Evolutionary conservation across 495 filamentous ascomycete genomes (phyloP), one percentile per base, ranked within the genome.

Genomic region (Hypoxylon fragiforme): DNA sequence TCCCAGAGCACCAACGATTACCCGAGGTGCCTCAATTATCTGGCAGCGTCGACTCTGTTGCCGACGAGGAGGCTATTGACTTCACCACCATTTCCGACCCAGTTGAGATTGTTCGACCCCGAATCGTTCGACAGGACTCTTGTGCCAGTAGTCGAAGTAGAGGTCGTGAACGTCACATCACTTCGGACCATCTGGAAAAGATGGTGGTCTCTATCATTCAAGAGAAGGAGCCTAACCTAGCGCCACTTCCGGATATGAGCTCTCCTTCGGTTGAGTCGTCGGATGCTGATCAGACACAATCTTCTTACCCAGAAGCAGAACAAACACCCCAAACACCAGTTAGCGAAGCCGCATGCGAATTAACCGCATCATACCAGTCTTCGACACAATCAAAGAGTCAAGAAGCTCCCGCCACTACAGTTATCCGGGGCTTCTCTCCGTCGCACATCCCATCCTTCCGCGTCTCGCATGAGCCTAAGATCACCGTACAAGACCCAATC

Each of bases 351-450:
- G 38, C 64, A 2, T 64, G 57, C 60, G 60, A 66, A 40, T 57
- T 56, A 7, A 65, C 57, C 1, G 64, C 69, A 31, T 52, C 46
- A 7, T 69, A 70, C 14, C 32, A 45, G 11, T 47, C 42, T 14
- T 28, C 18, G 11, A 26, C 51, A 20, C 52, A 57, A 6, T 7
- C 28, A 50, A 68, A 41, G 66, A 54, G 13, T 39, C 38, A 70
- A 70, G 51, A 74, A 67, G 32, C 63, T 67, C 35, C 65, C 11
- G 81, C 78, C 26, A 83, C 85, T 0, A 87, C 89, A 46, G 79
- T 97, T 38, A 84, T 95, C 45, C 85, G 89, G 50, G 94, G 92
- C 15, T 98, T 97, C 70, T 90, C 88, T 0, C 89, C 88, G 4
- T 86, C 86, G 14, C 81, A 85, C 34, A 78, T 89, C 11, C 87